Conservation (phyloP, 371 early-diverging fungal genomes). For the Batkoa obscura region DNA sequence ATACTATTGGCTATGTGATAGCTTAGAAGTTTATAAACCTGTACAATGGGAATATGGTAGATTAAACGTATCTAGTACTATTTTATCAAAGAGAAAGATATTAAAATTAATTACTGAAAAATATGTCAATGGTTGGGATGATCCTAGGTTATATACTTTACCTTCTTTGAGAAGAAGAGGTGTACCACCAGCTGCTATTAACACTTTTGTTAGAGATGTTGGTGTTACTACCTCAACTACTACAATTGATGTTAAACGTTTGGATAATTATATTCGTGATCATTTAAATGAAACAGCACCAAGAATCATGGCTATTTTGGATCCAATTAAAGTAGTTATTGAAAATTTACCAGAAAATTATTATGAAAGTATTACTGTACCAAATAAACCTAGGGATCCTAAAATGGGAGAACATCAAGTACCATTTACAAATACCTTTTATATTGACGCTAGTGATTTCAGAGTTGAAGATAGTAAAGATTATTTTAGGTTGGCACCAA, state of each 20-base stretch:
- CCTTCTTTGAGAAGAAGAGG: slow-evolving; percentile 95
- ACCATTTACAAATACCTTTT: slow-evolving; percentile 74
- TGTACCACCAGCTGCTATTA: slow-evolving; percentile 97
- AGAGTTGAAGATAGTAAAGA: slow-evolving; percentile 73
- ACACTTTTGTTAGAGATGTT: slow-evolving; percentile 90
- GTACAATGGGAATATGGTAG: slow-evolving; percentile 99
- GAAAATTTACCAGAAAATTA: slow-evolving; percentile 67
- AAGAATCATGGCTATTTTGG: slow-evolving; percentile 75
- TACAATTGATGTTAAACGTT: slow-evolving; percentile 73
- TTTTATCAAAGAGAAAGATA: slow-evolving; percentile 97
- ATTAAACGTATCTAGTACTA: slow-evolving; percentile 87
- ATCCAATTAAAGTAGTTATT: slow-evolving; percentile 79
- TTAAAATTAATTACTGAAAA: slow-evolving; percentile 69
- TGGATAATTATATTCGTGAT: slow-evolving; percentile 92
- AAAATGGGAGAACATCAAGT: slow-evolving; percentile 63
- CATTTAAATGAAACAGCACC: slow-evolving; percentile 82
- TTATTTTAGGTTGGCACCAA: slow-evolving; percentile 85
- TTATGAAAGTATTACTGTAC: slow-evolving; percentile 47
- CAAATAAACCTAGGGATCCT: slow-evolving; percentile 75
- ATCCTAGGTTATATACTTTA: slow-evolving; percentile 96
- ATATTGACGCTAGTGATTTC: slow-evolving; percentile 94
- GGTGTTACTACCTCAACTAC: slow-evolving; percentile 80
- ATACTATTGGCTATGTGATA: slow-evolving; percentile 99
- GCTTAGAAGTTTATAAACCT: slow-evolving; percentile 96
- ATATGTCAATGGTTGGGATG: slow-evolving; percentile 87